Evolutionary conservation across 148 eudicot genomes (phyloP).

Genomic region (Fagopyrum tataricum): DNA sequence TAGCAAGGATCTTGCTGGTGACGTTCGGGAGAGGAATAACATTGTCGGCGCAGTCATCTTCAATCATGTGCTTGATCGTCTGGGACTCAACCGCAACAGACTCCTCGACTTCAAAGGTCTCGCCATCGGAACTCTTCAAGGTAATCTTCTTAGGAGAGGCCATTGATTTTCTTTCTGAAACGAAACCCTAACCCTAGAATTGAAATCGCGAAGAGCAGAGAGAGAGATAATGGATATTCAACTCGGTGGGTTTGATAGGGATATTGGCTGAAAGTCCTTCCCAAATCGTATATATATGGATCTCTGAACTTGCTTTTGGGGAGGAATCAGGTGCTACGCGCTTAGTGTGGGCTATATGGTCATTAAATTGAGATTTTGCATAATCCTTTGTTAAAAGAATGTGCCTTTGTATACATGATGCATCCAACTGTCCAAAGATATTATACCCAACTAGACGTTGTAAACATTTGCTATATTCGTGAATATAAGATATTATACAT

Average conservation of each 20-base stretch:
- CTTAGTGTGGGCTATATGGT: background rate
- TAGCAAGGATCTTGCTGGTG: constrained; percentile 34
- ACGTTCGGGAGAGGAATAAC: constrained; percentile 45
- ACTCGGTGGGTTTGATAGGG: background rate
- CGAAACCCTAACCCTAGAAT: constrained; percentile 8
- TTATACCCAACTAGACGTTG: too few relatives aligned
- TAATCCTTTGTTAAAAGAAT: too few relatives aligned
- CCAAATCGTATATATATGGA: background rate
- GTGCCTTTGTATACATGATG: too few relatives aligned
- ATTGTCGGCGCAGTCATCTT: constrained; percentile 38
- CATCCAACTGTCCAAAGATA: too few relatives aligned
- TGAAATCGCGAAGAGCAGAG: background rate
- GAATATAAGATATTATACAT: too few relatives aligned
- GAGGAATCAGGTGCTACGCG: background rate
- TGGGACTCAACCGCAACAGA: constrained; percentile 35
- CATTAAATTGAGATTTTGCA: background rate
- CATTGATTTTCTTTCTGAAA: background rate
- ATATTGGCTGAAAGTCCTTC: background rate
- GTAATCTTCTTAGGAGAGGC: constrained; percentile 21
- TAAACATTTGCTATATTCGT: too few relatives aligned
- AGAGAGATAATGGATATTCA: background rate
- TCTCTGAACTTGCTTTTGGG: background rate
- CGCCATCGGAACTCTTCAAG: constrained; percentile 39
- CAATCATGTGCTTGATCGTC: constrained; percentile 44
- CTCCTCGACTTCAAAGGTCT: constrained; percentile 44